Evolutionary conservation across 768 basidiomycete genomes (phyloP), one percentile per base, ranked within the genome.

Genomic region (Daedaleopsis nitida): DNA sequence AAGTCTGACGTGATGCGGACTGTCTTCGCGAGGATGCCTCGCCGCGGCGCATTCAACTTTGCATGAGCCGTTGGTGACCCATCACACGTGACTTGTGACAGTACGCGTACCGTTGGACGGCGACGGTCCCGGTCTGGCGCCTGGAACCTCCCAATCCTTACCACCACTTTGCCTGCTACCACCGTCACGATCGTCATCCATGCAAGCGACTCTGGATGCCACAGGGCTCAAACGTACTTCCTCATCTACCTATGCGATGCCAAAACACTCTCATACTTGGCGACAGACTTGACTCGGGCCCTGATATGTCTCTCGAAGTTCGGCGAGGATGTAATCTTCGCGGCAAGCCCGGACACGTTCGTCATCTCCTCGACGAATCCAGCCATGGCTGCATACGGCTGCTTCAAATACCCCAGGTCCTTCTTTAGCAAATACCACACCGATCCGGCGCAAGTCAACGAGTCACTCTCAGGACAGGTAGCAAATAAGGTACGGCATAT

Each of bases 371-470:
- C 87, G 2, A 91, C 89, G 23, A 94, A 94, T 73, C 86, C 88
- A 3, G 87, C 92, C 5, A 83, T 87, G 69, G 89, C 92, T 42
- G 92, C 92, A 12, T 94, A 90, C 68, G 89, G 86, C 73, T 83
- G 89, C 14, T 88, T 94, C 77, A 86, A 83, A 70, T 91, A 88
- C 65, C 77, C 78, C 10, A 82, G 77, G 43, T 75, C 79, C 39
- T 92, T 91, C 75, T 94, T 94, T 70, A 84, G 84, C 24, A 85
- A 80, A 59, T 94, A 89, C 66, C 78, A 70, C 42, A 72, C 89
- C 12, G 77, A 55, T 55, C 14, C 66, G n/a, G 43, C 63, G 55
- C 21, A 66, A 62, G 38, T 56, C 52, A 56, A 67, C 60, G 77
- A 81, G 16, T 73, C 71, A 34, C 79, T 88, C 45, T 82, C 81